Evolutionary conservation across 805 yeast species (phyloP), one percentile per base, ranked within the genome.

Genomic region (Candida anglica): DNA sequence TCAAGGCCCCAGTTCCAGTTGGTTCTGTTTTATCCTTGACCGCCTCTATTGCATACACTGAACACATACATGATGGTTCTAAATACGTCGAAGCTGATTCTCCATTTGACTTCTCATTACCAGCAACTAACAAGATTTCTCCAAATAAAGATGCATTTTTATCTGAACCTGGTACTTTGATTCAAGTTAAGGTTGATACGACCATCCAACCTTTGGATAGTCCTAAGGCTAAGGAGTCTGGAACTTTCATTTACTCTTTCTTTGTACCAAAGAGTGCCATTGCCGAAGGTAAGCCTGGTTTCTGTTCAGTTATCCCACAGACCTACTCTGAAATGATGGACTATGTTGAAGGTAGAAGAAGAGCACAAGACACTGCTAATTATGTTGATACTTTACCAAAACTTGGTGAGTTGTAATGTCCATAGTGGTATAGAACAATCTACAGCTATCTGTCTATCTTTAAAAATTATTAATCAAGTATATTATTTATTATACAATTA

Each of bases 1-100:
- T 89, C 71, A 80, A 84, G 50, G 84, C 89, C 14, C 98, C 98
- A 2, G 98, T 89, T 6, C 97, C 97, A 1, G 96, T 89, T 13
- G 97, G 98, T 1, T 79, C 89, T 1, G 95, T 91, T 6, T 65
- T 89, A 39, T 83, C 80, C 43, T 77, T 87, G 79, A 73, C 77
- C 34, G 93, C 97, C 1, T 69, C 81, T 15, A 86, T 89, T 6
- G 86, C 84, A 16, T 87, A 89, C 60, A 87, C 96, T 3, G 94
- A 86, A 53, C 91, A 84, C 46, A 62, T 86, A 33, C 81, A 77
- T 48, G 68, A 63, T 26, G 28, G 48, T 5, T 49, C 48, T 30
- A 42, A 40, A 15, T 51, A 43, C 13, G 22, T 34, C 18, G 62
- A 50, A 19, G 37, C 52, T 21, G 63, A 62, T 34, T 38, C 59